These are phyloP conservation scores for Rubia yunnanensis DNA, from an alignment of 257 asterid species.

Conservation along the genomic window DNA sequence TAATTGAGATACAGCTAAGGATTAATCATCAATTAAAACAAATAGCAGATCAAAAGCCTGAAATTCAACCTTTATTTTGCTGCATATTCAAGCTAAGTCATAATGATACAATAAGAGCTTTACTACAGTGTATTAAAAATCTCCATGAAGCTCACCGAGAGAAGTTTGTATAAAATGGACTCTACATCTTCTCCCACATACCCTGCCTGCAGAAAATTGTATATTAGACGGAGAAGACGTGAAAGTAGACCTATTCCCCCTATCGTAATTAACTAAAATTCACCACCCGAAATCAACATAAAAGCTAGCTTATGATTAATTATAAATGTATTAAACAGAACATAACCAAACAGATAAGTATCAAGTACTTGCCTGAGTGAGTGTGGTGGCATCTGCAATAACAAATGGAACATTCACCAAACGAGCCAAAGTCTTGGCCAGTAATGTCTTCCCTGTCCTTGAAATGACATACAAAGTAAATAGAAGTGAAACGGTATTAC, in stretches of 20 bases:
- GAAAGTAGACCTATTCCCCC: background rate
- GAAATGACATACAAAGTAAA: conserved; percentile 40
- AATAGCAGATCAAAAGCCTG: background rate
- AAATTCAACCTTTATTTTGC: background rate
- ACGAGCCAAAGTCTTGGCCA: conserved; percentile 96
- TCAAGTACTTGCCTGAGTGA: conserved; percentile 72
- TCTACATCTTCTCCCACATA: conserved; percentile 99
- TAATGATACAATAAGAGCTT: background rate
- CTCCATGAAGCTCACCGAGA: conserved; percentile 39
- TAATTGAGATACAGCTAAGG: conserved; percentile 15
- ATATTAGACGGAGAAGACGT: conserved; percentile 4
- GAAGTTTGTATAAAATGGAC: conserved; percentile 93
- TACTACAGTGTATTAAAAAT: background rate
- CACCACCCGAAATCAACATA: background rate
- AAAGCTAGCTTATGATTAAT: background rate
- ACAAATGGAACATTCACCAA: conserved; percentile 96
- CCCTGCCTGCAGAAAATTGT: conserved; percentile 69
- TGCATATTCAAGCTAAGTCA: background rate
- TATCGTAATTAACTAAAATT: background rate
- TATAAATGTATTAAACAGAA: background rate
- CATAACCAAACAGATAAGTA: conserved; percentile 7
- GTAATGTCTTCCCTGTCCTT: conserved; percentile 99
- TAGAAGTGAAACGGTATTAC: conserved; percentile 46
- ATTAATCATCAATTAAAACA: conserved; percentile 3
- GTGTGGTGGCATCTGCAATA: conserved; percentile 98